Base-by-base conservation (phyloP, 2,329 filamentous ascomycete genomes). In the Ophiostoma sp. region DNA sequence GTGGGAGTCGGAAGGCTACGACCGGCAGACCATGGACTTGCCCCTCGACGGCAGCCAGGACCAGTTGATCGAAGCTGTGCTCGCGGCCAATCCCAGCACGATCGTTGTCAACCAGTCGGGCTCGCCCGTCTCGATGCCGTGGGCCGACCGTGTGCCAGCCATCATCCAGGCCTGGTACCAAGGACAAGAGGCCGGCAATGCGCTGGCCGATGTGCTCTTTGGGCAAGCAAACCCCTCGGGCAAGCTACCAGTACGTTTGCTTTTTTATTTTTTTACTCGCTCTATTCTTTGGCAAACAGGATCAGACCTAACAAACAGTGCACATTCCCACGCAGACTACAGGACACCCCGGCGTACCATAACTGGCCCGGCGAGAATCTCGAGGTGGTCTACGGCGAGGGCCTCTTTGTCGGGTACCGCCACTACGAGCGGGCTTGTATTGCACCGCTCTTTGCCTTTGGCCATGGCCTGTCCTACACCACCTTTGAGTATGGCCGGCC, bases 1-100 rank as follows among this genome's bases (percentile, higher is more conserved):
- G 76, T 92, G 89, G 89, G 90, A 92, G 76, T 90, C 89, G 1
- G 90, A 92, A 77, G 89, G 89, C 1, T 90, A 90, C 72, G 89
- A 91, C 76, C 84, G 89, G 66, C 80, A 83, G 70, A 85, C 81
- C 70, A 86, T 89, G 84, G 85, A 87, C 72, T 79, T 89, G 4
- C 86, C 87, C 48, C 80, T 79, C 36, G 80, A 84, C 72, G 85
- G 81, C 64, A 85, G 80, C 76, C 86, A 89, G 74, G 88, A 91
- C 76, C 83, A 84, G 52, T 83, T 92, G 4, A 0, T 57, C 3
- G 52, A 57, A 7, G 52, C 52, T 4, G 17, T 57, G 8, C 23
- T 31, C 8, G 52, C n/a, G n/a, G 52, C 23, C 52, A 57, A 57
- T 4, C 52, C 52, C n/a, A 27, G 11, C 23, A 57, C 52, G 10